Percentiles rank a stretch among this genome's conserved stretches.
phyloP scores from a whole-genome alignment of 2,329 filamentous ascomycete genomes.

The Incumbomyces delicatus region DNA sequence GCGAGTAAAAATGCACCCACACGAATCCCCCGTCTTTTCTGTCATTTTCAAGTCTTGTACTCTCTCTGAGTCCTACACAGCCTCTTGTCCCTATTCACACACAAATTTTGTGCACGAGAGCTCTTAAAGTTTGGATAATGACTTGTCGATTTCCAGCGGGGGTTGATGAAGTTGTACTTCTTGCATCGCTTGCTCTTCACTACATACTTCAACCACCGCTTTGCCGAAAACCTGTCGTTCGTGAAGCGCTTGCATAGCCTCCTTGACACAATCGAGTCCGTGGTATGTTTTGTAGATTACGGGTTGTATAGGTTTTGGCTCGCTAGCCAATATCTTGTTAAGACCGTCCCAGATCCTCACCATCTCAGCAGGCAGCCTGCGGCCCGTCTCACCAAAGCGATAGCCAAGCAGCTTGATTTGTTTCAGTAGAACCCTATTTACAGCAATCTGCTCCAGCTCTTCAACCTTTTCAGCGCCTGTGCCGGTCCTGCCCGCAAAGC shows the following conservation, averaged over 20 bases:
- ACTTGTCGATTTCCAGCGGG: too few relatives aligned
- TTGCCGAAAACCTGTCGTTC: constrained; percentile 46
- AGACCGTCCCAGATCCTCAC: constrained; percentile 44
- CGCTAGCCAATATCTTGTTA: constrained; percentile 36
- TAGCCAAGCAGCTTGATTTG: constrained; percentile 46
- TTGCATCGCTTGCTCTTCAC: constrained; percentile 6
- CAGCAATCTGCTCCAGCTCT: constrained; percentile 44
- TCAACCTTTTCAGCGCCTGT: constrained; percentile 22
- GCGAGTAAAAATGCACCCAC: too few relatives aligned
- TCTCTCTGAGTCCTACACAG: too few relatives aligned
- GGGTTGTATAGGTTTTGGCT: constrained; percentile 38
- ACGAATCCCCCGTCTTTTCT: too few relatives aligned
- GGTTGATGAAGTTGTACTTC: neutral
- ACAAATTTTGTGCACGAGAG: too few relatives aligned
- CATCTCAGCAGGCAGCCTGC: constrained; percentile 40
- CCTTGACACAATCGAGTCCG: constrained; percentile 41
- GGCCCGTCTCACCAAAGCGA: constrained; percentile 48
- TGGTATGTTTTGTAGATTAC: constrained; percentile 42
- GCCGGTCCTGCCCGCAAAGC: constrained; percentile 44
- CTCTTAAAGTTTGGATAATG: too few relatives aligned
- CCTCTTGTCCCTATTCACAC: too few relatives aligned
- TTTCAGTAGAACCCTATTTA: constrained; percentile 47
- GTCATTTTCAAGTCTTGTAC: too few relatives aligned
- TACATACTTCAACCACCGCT: constrained; percentile 40
- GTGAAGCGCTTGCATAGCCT: constrained; percentile 43